Evolutionary conservation across 73 alveolate species (phyloP), one percentile per base, ranked within the genome.

Genomic region (Stentor coeruleus): DNA sequence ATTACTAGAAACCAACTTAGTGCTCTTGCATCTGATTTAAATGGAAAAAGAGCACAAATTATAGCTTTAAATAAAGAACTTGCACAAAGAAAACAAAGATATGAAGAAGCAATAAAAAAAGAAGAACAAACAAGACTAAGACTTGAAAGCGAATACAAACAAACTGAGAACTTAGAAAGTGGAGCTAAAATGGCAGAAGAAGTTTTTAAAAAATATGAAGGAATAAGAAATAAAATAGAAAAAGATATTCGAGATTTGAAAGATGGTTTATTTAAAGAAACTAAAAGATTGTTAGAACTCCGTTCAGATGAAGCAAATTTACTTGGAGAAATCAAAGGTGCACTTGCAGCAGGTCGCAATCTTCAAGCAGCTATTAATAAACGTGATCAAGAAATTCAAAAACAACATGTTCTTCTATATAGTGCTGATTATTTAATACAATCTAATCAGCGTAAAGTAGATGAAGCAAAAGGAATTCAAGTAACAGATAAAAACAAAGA

Each of bases 341-440:
- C 98, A n/a, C 96, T 95, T 41, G 88, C 97, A 33, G 97, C 97
- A 74, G 85, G 92, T 57, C 89, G 97, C 80, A 95, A 95, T 84
- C 91, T 97, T 59, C 92, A 97, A 85, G 95, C 98, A 57, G 95
- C 89, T 83, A 95, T 97, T 84, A 92, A 90, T 85, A 97, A 94
- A 92, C 89, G 93, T 80, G 98, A 95, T 82, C 91, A 93, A 84
- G 99, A 97, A 66, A 88, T 89, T 72, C 93, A 93, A 86, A 93
- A 96, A 73, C 97, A 97, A 76, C 90, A 96, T 83, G 99, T 95
- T 85, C 86, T 97, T 84, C 91, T 93, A 35, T 97, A 97, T 81
- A 93, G 92, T 59, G 98, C 96, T 6, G 99, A 97, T 89, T 97
- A 93, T 95, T 93, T 93, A 82, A 95, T 97, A 42, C 99, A 97